Evolutionary conservation across 257 asterid genomes (phyloP), one percentile per base, ranked within the genome.

Genomic region (Ophiorrhiza pumila): DNA sequence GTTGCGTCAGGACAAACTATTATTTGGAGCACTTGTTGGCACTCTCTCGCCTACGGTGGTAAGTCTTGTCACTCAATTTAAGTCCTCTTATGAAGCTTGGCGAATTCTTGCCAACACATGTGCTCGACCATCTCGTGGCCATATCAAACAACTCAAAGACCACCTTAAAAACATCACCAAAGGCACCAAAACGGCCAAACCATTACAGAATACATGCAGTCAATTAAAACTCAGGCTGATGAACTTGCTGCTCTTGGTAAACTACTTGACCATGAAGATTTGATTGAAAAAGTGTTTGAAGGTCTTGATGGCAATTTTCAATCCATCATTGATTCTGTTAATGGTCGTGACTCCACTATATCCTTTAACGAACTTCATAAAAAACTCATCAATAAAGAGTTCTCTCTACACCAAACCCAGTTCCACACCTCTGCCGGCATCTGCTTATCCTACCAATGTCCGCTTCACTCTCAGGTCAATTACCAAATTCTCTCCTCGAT

Each of bases 351-450:
- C n/a, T n/a, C n/a, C n/a, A n/a, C n/a, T 18, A 22, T 8, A 73
- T 73, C 52, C 31, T 73, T 73, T 37, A 71, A 63, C 3, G 71
- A 73, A 61, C 71, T 73, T 2, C 77, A 61, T 62, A 65, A 47
- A 32, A 73, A 73, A n/a, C 71, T 63, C 22, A 59, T 76, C 65
- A 71, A n/a, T 2, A 39, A 27, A 0, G 58, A 71, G 29, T 60
- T 65, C 68, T 60, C 17, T 29, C 0, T n/a, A 0, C 56, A 60
- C 2, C 41, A 15, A 23, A 3, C 1, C 32, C 7, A 37, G 34
- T 4, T 7, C 5, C 9, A 2, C 50, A 6, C 12, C 10, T 7
- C 20, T 63, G 4, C 31, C 18, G 1, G n/a, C n/a, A n/a, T n/a
- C n/a, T n/a, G n/a, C n/a, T n/a, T n/a, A n/a, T n/a, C n/a, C n/a